Base-by-base conservation (phyloP, 306 rosid genomes). In the Begonia peltatifolia region DNA sequence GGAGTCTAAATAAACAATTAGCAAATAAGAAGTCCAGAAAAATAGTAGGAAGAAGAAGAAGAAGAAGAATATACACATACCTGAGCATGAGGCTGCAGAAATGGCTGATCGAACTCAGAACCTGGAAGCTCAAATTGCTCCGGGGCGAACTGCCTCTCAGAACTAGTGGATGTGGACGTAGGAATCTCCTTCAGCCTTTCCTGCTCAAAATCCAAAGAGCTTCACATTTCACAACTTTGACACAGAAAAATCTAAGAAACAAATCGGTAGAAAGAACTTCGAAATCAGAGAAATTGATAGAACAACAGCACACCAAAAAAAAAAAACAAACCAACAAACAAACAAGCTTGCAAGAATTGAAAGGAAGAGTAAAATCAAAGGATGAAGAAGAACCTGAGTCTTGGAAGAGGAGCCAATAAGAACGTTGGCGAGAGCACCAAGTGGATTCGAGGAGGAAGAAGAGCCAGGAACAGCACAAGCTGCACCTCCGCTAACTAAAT, bases 161-260 rank as follows among this genome's bases (percentile, higher is more conserved):
- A 61, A 56, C 60, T 63, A 55, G 86, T 65, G 11, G 79, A 30
- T 30, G 38, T 50, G 9, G 93, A 62, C 6, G 83, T 63, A 9
- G 96, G 99, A 68, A 92, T 82, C 81, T 87, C 99, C 80, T 68
- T 81, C 17, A 90, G 56, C 74, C 77, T 79, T 63, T 86, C 99
- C 84, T 88, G 76, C 57, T 56, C 16, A 57, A 4, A 47, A 14
- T 30, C 6, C 3, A 30, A 30, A 30, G 9, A 30, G 6, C 23
- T 20, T 20, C 9, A 30, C 38, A 30, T 30, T 30, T 30, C 38
- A 30, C 38, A 30, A 30, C 7, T 30, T 30, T 1, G 38, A 7
- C 38, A 30, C 38, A 30, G 38, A 30, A 30, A 30, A 30, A 30
- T 30, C 38, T 30, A 30, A 30, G 3, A 30, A 30, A 30, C 2